Evolutionary conservation across 2,329 filamentous ascomycete genomes (phyloP), one percentile per base, ranked within the genome.

Genomic region (Geoglossum cookeanum): DNA sequence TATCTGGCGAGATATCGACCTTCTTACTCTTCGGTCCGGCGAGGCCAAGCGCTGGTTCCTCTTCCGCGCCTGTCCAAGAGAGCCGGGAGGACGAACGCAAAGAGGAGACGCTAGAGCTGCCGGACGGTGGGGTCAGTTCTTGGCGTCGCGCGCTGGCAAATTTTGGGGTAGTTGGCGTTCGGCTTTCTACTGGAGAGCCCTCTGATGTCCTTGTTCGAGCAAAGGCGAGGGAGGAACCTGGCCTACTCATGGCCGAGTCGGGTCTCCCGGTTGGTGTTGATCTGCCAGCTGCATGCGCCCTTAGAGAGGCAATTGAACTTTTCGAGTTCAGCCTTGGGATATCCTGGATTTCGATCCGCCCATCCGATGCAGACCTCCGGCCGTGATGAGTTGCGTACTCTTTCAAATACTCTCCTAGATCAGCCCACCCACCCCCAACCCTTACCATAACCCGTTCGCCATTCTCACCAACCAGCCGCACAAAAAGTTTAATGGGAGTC

Each of bases 391-490:
- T 81, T 6, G 89, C 90, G 65, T 96, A 98, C 68, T 95, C 88
- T 63, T 89, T 85, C 47, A 98, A 76, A 66, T 96, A 98, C 68
- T 97, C 92, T 42, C 86, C 91, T 22, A 98, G 74, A 68, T 98
- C 92, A 13, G 90, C 89, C 92, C 92, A 98, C n/a, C 92, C 92
- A 59, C 92, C 92, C 11, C 92, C 92, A 11, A 98, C 91, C 39
- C 92, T 85, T 6, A 98, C 92, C 92, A 98, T 97, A 60, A 97
- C 89, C 55, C 92, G 82, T 69, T 97, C 89, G 15, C 87, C 87
- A 58, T 81, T 78, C 68, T 95, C 89, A 55, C 92, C 92, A 1
- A 98, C 90, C 1, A 89, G 83, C 15, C 92, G 85, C 56, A 98
- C 90, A 65, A 94, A 94, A 4, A 98, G 79, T 70, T 96, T 97